Evolutionary conservation across 202 grass and related monocot species (phyloP), one percentile per base, ranked within the genome.

Genomic region (Panicum virgatum): DNA sequence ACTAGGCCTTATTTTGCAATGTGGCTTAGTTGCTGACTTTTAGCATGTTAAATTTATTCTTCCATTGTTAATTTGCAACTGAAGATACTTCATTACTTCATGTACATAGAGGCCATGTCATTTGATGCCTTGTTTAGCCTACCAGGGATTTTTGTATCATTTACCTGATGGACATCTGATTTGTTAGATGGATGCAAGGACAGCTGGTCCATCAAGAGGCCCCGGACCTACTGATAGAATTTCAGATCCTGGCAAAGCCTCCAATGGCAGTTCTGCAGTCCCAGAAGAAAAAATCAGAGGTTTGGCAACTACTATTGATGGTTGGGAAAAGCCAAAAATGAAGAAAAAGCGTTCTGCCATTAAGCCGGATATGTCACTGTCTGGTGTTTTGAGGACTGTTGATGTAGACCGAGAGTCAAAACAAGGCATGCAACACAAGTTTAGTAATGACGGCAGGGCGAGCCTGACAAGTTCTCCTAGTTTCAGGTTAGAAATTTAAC

Each of bases 271-370:
- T 76, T 44, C 74, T 60, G 70, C 77, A 85, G 75, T 69, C n/a
- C 56, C 83, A 23, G 91, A 90, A 89, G 92, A 94, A 67, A 97
- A 97, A 84, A 60, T 11, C 69, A 86, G 79, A 70, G 92, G 83
- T 43, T 76, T 97, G 43, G 47, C 88, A 73, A 88, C 80, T 77
- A 77, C 59, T 54, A 89, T 88, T 88, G 91, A 96, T 80, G 82
- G 90, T 64, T 94, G 91, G 94, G 89, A 94, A 54, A 97, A 94
- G 69, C 91, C 87, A 48, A 97, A 90, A 63, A 74, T 94, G 81
- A 97, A 92, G 88, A 97, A 92, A 86, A 97, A 88, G 13, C 92
- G 94, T 40, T 94, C 94, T 87, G 70, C 80, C 30, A 88, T 94
- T 45, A 97, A 97, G 68, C 72, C 88, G 39, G 94, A 94, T 39